These are phyloP conservation scores for Starmerella roubikii DNA, from an alignment of 805 yeast species.

Conservation along the genomic window DNA sequence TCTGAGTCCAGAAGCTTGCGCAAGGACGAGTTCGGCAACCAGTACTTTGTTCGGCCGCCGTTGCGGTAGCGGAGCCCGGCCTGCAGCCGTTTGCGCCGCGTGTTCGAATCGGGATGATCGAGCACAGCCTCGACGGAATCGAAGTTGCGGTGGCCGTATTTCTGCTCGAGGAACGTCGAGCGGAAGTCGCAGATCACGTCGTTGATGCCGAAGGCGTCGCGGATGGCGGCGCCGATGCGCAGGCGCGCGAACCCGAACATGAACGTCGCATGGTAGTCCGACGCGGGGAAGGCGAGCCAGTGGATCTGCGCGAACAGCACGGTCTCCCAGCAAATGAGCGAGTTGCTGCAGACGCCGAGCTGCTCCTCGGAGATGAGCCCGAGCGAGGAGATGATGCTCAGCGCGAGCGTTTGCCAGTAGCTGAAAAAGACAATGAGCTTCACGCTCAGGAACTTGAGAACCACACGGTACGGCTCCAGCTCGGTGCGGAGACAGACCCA, in stretches of 20 bases:
- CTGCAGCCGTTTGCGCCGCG: slow-evolving; percentile 54
- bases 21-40: slow-evolving; percentile 38
- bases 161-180: slow-evolving; percentile 50
- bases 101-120: slow-evolving; percentile 47
- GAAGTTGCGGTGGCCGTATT: slow-evolving; percentile 68
- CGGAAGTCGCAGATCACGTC: slow-evolving; percentile 72
- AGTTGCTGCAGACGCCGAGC: slow-evolving; percentile 60
- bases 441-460: slow-evolving; percentile 86
- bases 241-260: slow-evolving; percentile 62
- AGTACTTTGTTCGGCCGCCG: slow-evolving; percentile 69
- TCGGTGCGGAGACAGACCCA: slow-evolving; percentile 84
- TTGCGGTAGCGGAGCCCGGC: slow-evolving; percentile 73
- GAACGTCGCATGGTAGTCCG: slow-evolving; percentile 47
- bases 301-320: slow-evolving; percentile 81
- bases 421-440: slow-evolving; percentile 90
- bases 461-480: slow-evolving; percentile 65
- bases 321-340: slow-evolving; percentile 69
- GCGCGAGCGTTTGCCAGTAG: slow-evolving; percentile 84
- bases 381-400: slow-evolving; percentile 30
- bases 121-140: slow-evolving; percentile 64
- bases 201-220: slow-evolving; percentile 62
- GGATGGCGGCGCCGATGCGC: slow-evolving; percentile 45
- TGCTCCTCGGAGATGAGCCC: slow-evolving; percentile 24
- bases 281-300: slow-evolving; percentile 68
- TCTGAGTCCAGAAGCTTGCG: slow-evolving; percentile 1